Conservation (phyloP, 176 grass and related monocot species). For the Phoenix roebelenii region DNA sequence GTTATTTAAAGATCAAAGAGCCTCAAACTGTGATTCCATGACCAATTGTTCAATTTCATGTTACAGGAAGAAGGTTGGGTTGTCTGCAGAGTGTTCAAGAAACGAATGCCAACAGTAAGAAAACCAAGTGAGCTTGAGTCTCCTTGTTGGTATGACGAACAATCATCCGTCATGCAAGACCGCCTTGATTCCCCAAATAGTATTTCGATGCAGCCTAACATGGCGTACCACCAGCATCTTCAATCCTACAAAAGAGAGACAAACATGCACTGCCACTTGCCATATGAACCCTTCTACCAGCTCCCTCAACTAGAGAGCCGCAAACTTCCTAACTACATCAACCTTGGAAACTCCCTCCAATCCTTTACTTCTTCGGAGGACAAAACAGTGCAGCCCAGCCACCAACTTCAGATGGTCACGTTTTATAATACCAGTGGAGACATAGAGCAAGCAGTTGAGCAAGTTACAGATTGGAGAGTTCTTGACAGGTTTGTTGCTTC, state of each 20-base stretch:
- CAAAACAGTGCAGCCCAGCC: conserved; percentile 32
- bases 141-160: conserved; percentile 73
- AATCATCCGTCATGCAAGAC: conserved; percentile 54
- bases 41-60: not conserved
- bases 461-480: conserved; percentile 55
- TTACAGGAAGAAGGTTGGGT: conserved; percentile 97
- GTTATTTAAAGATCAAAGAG: too few species aligned
- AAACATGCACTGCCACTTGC: conserved; percentile 51
- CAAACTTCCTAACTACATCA: conserved; percentile 36
- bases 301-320: conserved; percentile 56
- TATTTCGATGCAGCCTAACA: conserved; percentile 33
- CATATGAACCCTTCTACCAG: conserved; percentile 37
- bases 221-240: conserved; percentile 47
- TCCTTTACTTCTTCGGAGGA: conserved; percentile 26
- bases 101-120: conserved; percentile 61
- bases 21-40: too few species aligned
- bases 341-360: conserved; percentile 13
- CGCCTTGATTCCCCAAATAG: conserved; percentile 46
- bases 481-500: conserved; percentile 90
- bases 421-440: not conserved
- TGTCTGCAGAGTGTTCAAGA: conserved; percentile 93
- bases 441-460: conserved; percentile 3
- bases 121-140: conserved; percentile 57
- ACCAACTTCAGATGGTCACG: conserved; percentile 23
- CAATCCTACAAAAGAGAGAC: conserved; percentile 54